Percentiles rank a stretch among this genome's conserved stretches.
These are phyloP conservation scores for Macrophomina pseudophaseolina DNA, from an alignment of 2,329 filamentous ascomycete genomes.

Conservation along the genomic window DNA sequence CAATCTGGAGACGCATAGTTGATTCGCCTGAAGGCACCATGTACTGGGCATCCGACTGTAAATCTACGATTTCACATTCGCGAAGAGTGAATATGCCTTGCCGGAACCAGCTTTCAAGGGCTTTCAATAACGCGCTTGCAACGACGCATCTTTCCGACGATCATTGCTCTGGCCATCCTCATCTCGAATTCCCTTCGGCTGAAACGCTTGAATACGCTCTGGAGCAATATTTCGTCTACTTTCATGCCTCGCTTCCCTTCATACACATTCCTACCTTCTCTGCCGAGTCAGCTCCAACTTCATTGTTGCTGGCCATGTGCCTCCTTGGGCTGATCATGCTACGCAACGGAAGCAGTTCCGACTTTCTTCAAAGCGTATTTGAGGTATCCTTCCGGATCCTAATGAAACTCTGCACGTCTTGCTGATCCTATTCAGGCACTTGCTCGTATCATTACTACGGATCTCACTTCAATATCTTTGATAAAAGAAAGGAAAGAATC, in stretches of 20 bases:
- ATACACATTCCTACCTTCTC: conserved; percentile 60
- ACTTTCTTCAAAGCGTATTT: conserved; percentile 51
- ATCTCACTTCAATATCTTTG: neutral
- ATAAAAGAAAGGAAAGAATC: neutral
- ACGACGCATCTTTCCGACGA: neutral
- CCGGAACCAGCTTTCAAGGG: neutral
- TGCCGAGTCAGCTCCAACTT: conserved; percentile 53
- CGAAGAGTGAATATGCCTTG: neutral
- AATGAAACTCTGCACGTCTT: neutral
- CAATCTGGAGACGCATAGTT: neutral
- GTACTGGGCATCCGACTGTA: no score
- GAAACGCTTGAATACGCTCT: conserved; percentile 61
- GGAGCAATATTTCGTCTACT: conserved; percentile 60
- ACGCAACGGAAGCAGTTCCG: conserved; percentile 57
- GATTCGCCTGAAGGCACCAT: neutral
- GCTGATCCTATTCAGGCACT: neutral
- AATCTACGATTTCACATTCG: neutral
- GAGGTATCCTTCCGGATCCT: neutral
- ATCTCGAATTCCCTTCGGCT: conserved; percentile 51
- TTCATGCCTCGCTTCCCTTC: conserved; percentile 59
- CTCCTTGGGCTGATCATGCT: conserved; percentile 59
- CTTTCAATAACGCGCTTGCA: neutral
- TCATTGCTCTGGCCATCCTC: neutral
- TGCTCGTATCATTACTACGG: neutral
- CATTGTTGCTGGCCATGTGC: conserved; percentile 59